phyloP scores from a whole-genome alignment of 164 flowering plant genomes.

The Magnolia sinica region DNA sequence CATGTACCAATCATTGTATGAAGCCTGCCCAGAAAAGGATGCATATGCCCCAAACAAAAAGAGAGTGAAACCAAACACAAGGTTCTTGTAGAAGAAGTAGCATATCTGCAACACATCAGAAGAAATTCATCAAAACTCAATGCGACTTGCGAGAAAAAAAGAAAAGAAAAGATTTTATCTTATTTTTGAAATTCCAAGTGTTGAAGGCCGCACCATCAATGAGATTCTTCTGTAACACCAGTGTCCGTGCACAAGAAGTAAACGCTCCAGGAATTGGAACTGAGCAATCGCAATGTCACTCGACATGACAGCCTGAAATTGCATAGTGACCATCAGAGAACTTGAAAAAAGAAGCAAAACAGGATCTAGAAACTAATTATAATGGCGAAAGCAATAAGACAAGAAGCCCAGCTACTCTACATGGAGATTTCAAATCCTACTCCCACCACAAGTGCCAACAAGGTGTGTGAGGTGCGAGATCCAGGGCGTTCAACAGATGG shows the following conservation, averaged over 20 bases:
- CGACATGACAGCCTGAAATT: constrained; percentile 89
- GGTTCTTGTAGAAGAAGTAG: constrained; percentile 96
- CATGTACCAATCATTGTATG: constrained; percentile 88
- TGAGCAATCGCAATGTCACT: constrained; percentile 98
- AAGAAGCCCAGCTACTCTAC: background rate
- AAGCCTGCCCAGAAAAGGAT: constrained; percentile 81
- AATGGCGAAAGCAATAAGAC: background rate
- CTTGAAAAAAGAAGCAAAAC: background rate
- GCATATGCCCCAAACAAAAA: constrained; percentile 74
- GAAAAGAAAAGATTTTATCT: background rate
- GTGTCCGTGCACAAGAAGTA: constrained; percentile 95
- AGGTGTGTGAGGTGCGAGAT: too few relatives aligned
- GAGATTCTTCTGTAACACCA: constrained; percentile 98
- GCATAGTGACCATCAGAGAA: constrained; percentile 6
- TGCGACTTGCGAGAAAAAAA: background rate
- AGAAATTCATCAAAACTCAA: background rate
- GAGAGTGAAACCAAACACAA: constrained; percentile 71
- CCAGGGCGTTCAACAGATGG: too few relatives aligned
- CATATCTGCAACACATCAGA: constrained; percentile 62
- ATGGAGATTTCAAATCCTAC: background rate
- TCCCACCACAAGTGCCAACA: too few relatives aligned
- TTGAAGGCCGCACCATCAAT: constrained; percentile 52
- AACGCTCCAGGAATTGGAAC: constrained; percentile 75
- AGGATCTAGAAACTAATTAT: background rate
- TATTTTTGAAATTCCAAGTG: background rate